Base-by-base conservation (phyloP, 345 rosid species). In the Alliaria petiolata region DNA sequence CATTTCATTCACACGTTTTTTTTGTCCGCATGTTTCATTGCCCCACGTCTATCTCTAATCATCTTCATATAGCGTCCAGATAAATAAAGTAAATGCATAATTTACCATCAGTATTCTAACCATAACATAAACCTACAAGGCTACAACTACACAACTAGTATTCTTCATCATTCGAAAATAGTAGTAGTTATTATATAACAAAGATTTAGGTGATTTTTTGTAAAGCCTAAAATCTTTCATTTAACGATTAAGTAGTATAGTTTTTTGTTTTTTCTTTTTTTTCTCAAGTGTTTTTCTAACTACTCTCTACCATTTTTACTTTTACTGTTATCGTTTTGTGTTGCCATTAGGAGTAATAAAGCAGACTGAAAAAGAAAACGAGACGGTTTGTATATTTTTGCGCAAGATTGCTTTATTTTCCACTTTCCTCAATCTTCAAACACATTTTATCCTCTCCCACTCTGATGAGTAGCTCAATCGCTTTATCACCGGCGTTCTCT, bases 401-500 rank as follows among this genome's bases (percentile, higher is more conserved):
- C 8, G 0, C 46, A 6, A n/a, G 8, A 42, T 42, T n/a, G 17
- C 4, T 22, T 22, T 22, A 22, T 13, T 33, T 47, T 20, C 25
- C 47, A 35, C 11, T 50, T 34, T 22, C 14, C 70, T 10, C 34
- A 68, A 15, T 46, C 30, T 45, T 57, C 2, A 6, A 20, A 2
- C 30, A 26, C 50, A 60, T 36, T 26, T 38, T 17, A 17, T 63
- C 15, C 22, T 43, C 57, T 13, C 16, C 6, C 20, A 33, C 49
- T 51, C 31, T 47, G 49, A 60, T 75, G 74, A 75, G 63, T 68
- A 60, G 19, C 68, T 1, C 56, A 28, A 33, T 75, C 8, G 50
- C 74, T 65, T 11, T 60, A 15, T 74, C 78, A 19, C 73, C 78
- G 73, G 68, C 78, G 55, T 67, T 67, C 49, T 5, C 25, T 3